Conservation (phyloP, 2,329 filamentous ascomycete species). For the Monosporascus sp. region DNA sequence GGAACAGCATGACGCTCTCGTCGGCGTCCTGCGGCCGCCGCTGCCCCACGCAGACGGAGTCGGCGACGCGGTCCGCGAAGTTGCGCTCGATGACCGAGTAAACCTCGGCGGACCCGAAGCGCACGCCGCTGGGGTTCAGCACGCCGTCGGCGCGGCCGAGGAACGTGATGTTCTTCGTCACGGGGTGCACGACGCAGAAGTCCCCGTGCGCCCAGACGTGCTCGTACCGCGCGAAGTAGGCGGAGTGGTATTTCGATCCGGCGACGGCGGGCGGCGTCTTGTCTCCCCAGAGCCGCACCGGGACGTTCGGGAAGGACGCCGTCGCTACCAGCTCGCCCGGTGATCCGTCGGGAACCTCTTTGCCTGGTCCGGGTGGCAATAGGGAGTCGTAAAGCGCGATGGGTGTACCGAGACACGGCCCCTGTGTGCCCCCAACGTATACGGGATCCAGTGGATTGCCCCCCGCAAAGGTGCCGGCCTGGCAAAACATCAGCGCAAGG, state of each 20-base stretch:
- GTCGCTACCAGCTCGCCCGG: slow-evolving; percentile 72
- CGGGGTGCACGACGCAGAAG: slow-evolving; percentile 66
- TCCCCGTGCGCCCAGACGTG: slow-evolving; percentile 80
- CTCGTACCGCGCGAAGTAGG: slow-evolving; percentile 59
- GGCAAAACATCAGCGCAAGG: neutral
- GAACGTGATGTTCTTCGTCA: slow-evolving; percentile 60
- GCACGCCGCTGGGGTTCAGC: slow-evolving; percentile 71
- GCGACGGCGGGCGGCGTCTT: slow-evolving; percentile 32
- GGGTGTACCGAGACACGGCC: slow-evolving; percentile 42
- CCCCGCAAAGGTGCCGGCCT: slow-evolving; percentile 55
- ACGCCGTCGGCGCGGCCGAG: slow-evolving; percentile 73
- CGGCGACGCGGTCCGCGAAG: slow-evolving; percentile 58
- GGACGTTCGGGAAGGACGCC: slow-evolving; percentile 69
- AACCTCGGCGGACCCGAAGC: slow-evolving; percentile 76
- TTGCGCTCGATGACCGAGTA: slow-evolving; percentile 66
- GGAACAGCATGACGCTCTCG: slow-evolving; percentile 50
- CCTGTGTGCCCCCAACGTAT: slow-evolving; percentile 50
- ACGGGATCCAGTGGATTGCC: slow-evolving; percentile 67
- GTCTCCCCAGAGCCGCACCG: slow-evolving; percentile 61
- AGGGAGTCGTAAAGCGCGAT: slow-evolving; percentile 60
- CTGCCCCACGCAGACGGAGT: slow-evolving; percentile 78
- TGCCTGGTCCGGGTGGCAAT: slow-evolving; percentile 39
- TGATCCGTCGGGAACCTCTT: slow-evolving; percentile 49
- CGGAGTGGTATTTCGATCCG: slow-evolving; percentile 51
- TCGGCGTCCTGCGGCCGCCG: slow-evolving; percentile 53